Conservation (phyloP, 805 yeast species). For the Suhomyces pyralidae region DNA sequence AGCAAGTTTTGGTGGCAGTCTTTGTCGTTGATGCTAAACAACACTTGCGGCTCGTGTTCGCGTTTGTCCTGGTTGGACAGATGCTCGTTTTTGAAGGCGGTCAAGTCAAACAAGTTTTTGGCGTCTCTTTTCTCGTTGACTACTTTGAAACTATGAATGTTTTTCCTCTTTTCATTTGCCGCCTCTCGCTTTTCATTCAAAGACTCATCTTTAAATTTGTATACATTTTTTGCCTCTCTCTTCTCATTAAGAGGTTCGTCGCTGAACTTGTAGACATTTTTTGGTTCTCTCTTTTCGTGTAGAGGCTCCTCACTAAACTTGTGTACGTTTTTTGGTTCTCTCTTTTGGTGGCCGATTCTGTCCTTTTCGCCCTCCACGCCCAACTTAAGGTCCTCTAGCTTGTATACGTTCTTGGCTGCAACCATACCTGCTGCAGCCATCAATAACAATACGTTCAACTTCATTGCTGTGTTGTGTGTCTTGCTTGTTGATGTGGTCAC, state of each 20-base stretch:
- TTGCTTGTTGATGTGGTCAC: background rate
- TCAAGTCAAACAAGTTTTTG: conserved; percentile 3
- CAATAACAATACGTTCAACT: conserved; percentile 1
- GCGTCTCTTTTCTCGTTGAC: background rate
- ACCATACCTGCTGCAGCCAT: conserved; percentile 3
- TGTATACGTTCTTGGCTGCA: conserved; percentile 3
- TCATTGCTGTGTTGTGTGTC: conserved; percentile 4
- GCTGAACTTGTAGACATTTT: background rate
- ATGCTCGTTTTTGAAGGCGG: conserved; percentile 3
- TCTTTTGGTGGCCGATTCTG: conserved; percentile 1
- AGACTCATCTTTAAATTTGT: background rate
- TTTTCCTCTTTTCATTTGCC: background rate
- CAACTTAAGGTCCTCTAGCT: background rate
- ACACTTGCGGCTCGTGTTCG: conserved; percentile 8
- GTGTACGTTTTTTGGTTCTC: background rate
- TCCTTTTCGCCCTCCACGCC: background rate
- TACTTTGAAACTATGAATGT: background rate
- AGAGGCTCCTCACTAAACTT: background rate
- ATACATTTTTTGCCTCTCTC: background rate
- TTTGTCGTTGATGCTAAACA: conserved; percentile 11
- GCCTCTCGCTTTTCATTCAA: background rate
- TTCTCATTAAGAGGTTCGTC: background rate
- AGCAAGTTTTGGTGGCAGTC: conserved; percentile 21
- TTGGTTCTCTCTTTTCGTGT: background rate
- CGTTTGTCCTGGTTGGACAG: conserved; percentile 7